Base-by-base conservation (phyloP, 805 yeast genomes). In the Zygosaccharomyces siamensis region DNA sequence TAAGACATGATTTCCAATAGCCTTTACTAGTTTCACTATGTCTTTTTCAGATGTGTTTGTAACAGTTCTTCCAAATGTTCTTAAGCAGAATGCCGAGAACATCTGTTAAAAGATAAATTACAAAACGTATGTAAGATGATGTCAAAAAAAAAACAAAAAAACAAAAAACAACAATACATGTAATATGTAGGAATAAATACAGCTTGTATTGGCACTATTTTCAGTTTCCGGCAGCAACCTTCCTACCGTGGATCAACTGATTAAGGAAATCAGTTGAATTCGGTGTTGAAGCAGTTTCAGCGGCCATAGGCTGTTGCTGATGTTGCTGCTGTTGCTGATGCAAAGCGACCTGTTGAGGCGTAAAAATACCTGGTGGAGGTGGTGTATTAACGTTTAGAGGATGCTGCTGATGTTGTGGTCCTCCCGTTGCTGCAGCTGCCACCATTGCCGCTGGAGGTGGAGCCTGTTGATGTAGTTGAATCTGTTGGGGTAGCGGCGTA, bases 231-330 rank as follows among this genome's bases (percentile, higher is more conserved):
- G 73, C 70, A 43, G 68, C 60, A 39, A 69, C 63, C 57, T 72
- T 79, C 63, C 84, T 86, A 26, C 95, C 95, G 58, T 84, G 83
- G 82, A 89, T 83, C 62, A 89, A 73, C 66, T 89, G 97, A 49
- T 81, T 87, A 58, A 89, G 75, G 60, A 89, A 75, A 62, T 89
- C 96, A 36, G 89, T 82, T 51, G 90, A 84, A 43, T 86, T 80
- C 24, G 81, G 78, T 5, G 66, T 67, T 44, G 54, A 58, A 6
- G 57, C 39, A 43, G 57, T 48, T 39, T 50, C 51, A 20, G 58
- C 57, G 23, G 57, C 58, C 20, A 58, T 46, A 26, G 48, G 45
- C 31, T 58, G 66, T 32, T 47, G 57, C 27, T 57, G 67, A 27
- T 48, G 60, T 21, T 38, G 52, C 38, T 53, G 62, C 21, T 48